phyloP scores from a whole-genome alignment of 768 basidiomycete genomes.

The Dentipellis fragilis region DNA sequence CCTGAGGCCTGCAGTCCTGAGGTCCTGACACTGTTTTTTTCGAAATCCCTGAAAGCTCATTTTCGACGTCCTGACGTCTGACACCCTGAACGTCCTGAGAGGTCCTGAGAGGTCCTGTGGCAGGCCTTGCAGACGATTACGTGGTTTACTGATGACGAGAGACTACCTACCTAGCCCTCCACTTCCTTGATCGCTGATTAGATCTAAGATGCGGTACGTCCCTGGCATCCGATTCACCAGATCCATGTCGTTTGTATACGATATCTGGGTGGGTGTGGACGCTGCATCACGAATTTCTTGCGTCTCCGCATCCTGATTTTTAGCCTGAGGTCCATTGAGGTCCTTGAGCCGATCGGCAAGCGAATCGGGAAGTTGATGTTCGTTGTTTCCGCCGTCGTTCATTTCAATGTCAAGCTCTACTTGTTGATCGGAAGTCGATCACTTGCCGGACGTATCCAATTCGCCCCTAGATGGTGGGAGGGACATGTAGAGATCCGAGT shows the following conservation, averaged over 20 bases:
- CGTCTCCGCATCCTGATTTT: neutral
- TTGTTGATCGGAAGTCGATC: neutral
- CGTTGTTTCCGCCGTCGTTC: no score
- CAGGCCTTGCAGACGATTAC: no score
- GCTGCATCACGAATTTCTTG: neutral
- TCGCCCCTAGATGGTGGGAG: neutral
- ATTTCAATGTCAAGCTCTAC: no score
- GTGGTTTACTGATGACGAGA: no score
- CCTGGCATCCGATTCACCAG: neutral
- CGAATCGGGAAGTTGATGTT: neutral
- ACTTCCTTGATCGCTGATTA: neutral
- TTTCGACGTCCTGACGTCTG: no score
- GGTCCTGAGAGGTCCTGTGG: no score
- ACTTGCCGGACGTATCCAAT: neutral
- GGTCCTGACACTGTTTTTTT: no score
- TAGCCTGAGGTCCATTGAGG: neutral
- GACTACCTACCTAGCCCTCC: neutral
- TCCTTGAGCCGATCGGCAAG: neutral
- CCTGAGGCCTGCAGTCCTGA: no score
- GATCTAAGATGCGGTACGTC: neutral
- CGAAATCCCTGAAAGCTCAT: no score
- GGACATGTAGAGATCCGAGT: neutral
- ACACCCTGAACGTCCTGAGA: no score
- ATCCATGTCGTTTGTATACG: neutral
- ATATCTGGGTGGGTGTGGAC: neutral